Evolutionary conservation across 2,329 filamentous ascomycete genomes (phyloP).

Genomic region (Bipolaris cookei): DNA sequence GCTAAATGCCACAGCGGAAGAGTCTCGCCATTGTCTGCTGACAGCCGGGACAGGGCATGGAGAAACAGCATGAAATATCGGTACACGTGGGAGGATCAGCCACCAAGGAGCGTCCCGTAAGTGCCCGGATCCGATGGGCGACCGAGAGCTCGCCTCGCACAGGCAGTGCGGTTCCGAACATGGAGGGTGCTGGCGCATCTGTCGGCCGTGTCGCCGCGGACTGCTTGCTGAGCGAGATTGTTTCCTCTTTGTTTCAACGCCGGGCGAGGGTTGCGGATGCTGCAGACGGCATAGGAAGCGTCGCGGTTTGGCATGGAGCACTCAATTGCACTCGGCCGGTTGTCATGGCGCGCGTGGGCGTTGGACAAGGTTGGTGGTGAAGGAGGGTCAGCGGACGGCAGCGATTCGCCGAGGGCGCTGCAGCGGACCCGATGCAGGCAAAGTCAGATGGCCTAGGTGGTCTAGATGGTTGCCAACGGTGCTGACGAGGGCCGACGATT

Average conservation of each 20-base stretch:
- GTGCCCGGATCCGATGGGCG: constrained; percentile 17
- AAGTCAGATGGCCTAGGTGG: constrained; percentile 25
- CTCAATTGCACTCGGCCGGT: neutral
- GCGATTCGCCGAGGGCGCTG: constrained; percentile 25
- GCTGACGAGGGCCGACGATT: constrained; percentile 22
- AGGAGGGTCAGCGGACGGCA: constrained; percentile 13
- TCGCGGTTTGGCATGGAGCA: neutral
- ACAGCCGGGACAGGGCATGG: constrained; percentile 23
- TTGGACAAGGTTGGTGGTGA: constrained; percentile 22
- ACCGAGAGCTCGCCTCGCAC: constrained; percentile 1
- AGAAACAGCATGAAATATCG: constrained; percentile 9
- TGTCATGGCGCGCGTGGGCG: constrained; percentile 22
- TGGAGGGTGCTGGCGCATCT: neutral
- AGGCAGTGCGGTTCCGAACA: neutral
- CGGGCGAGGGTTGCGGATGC: neutral
- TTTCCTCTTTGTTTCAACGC: too few relatives aligned
- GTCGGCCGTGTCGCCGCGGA: neutral
- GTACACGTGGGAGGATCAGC: constrained; percentile 30
- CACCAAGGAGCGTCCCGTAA: constrained; percentile 24
- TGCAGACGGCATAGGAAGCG: neutral
- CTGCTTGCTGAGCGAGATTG: neutral
- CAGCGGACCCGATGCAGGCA: constrained; percentile 18
- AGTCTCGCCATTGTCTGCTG: constrained; percentile 25
- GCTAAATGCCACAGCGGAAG: neutral
- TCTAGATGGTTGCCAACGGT: constrained; percentile 20